These are phyloP conservation scores for Calocybe gangraenosa DNA, from an alignment of 768 basidiomycete species.

Conservation along the genomic window DNA sequence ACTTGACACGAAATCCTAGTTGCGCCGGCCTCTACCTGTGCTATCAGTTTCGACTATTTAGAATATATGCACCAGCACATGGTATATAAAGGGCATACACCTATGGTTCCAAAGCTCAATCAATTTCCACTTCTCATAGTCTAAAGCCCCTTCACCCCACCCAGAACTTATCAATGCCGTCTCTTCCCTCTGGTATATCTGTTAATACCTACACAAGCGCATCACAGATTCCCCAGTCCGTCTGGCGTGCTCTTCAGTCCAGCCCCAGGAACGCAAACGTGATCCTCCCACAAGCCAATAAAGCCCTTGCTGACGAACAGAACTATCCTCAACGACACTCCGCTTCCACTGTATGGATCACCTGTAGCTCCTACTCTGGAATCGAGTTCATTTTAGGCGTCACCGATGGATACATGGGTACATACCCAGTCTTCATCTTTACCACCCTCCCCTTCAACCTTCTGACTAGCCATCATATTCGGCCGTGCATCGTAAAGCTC, in stretches of 20 bases:
- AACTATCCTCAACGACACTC: background rate
- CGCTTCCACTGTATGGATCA: constrained; percentile 34
- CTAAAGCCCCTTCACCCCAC: no score
- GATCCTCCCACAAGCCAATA: constrained; percentile 34
- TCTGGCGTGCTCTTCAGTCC: constrained; percentile 30
- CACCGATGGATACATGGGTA: constrained; percentile 49
- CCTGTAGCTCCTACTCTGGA: constrained; percentile 16
- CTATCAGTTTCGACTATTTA: constrained; percentile 2
- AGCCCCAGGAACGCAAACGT: constrained; percentile 37
- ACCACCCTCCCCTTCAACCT: constrained; percentile 35
- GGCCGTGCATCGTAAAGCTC: constrained; percentile 37
- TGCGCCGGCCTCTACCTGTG: background rate
- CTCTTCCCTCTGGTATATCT: constrained; percentile 6
- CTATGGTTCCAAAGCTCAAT: no score
- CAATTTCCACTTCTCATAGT: no score
- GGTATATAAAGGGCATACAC: constrained; percentile 1
- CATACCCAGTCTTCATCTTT: constrained; percentile 67
- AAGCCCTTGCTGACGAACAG: constrained; percentile 21
- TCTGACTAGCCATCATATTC: constrained; percentile 33
- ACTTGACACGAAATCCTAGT: background rate
- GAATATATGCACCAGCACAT: constrained; percentile 1
- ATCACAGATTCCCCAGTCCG: constrained; percentile 29
- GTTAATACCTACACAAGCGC: constrained; percentile 24
- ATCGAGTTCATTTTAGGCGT: constrained; percentile 57
- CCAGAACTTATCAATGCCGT: constrained; percentile 15